Conservation (phyloP, 176 grass and related monocot species). For the Chloris gayana region DNA sequence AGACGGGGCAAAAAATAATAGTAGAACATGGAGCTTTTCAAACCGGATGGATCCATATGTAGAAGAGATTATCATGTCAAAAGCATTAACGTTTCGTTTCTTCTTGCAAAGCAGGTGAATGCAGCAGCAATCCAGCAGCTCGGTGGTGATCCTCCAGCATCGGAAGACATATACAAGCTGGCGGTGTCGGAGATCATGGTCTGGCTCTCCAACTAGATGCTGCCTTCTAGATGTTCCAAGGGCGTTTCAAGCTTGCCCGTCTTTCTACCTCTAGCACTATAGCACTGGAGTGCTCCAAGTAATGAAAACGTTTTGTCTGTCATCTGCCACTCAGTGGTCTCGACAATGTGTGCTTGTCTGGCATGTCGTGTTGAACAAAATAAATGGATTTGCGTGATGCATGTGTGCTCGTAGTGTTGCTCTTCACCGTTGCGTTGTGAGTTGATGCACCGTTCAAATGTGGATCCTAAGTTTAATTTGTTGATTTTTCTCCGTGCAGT, state of each 20-base stretch:
- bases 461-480: too few species aligned
- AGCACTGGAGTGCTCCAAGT: background rate
- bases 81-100: background rate
- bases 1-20: too few species aligned
- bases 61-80: background rate
- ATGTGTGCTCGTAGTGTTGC: background rate
- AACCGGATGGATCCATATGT: too few species aligned
- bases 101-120: conserved; percentile 36
- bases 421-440: background rate
- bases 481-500: too few species aligned
- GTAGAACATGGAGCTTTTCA: too few species aligned
- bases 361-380: background rate
- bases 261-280: background rate
- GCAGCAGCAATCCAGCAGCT: conserved; percentile 14
- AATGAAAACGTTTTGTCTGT: background rate
- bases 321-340: background rate
- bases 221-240: background rate
- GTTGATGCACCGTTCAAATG: background rate
- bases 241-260: background rate
- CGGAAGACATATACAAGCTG: conserved; percentile 61
- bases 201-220: conserved; percentile 47
- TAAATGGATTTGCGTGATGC: background rate
- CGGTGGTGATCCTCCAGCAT: conserved; percentile 8
- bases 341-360: background rate
- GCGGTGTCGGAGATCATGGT: conserved; percentile 63